phyloP scores from a whole-genome alignment of 2,329 filamentous ascomycete genomes.

The Epicoccum nigrum region DNA sequence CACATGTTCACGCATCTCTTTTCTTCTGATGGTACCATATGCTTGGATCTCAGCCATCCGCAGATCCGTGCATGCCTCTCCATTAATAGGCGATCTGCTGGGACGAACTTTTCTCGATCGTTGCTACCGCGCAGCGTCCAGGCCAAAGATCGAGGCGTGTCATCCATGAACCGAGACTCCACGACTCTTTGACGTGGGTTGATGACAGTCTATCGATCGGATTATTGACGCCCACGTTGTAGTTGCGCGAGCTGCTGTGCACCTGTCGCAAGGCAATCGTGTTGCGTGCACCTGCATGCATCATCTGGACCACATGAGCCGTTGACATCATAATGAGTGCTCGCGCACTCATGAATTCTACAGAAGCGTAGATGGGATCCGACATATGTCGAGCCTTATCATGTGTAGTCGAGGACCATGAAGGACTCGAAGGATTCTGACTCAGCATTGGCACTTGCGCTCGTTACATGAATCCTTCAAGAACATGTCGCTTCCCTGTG shows the following conservation, averaged over 20 bases:
- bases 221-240: neutral
- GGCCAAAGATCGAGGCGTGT: neutral
- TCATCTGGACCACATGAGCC: neutral
- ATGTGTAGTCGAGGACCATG: neutral
- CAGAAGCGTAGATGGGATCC: too few species aligned
- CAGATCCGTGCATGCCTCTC: too few species aligned
- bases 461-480: conserved; percentile 11
- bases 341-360: neutral
- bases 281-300: neutral
- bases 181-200: neutral
- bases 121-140: neutral
- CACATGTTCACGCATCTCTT: conserved; percentile 2
- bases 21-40: conserved; percentile 10
- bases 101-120: conserved; percentile 6
- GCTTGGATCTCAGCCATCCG: conserved; percentile 1
- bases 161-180: neutral
- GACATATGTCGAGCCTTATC: neutral
- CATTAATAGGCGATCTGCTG: conserved; percentile 3
- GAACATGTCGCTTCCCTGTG: conserved; percentile 2
- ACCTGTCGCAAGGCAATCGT: neutral
- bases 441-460: neutral
- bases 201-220: neutral
- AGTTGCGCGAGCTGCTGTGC: neutral
- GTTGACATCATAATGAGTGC: neutral
- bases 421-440: conserved; percentile 4